Base-by-base conservation (phyloP, 495 filamentous ascomycete genomes). In the Xylaria grammica region DNA sequence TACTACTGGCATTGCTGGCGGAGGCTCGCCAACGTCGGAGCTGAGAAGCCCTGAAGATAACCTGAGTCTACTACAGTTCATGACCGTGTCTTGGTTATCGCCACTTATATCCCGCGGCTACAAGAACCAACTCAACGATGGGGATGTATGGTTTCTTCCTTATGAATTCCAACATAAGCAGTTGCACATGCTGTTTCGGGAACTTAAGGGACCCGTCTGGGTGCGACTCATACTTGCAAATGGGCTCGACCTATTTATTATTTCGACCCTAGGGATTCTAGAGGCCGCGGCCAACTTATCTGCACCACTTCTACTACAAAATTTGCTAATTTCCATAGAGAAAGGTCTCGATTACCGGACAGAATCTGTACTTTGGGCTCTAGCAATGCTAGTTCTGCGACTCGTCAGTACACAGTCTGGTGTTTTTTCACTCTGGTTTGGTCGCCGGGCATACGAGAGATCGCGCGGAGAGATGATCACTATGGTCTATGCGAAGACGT, bases 381-480 rank as follows among this genome's bases (percentile, higher is more conserved):
- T 84, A 0, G 60, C 91, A n/a, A 84, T 83, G 3, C 72, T 94
- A 0, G 59, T 84, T 1, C 72, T 87, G 5, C 82, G 89, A 13
- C 74, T 94, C 3, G 75, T 90, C 30, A 81, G 81, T 38, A 77
- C 82, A 1, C 92, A 96, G 59, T 86, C 85, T 0, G 84, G 82
- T 10, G 87, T 93, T 0, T 84, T 94, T 63, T 85, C 73, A 51
- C 75, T 93, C 0, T 94, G 92, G 91, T 93, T 87, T 68, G 83
- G 85, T 56, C 82, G 92, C 52, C 84, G 91, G 40, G 83, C 82
- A 61, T 96, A 94, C 67, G 92, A 96, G 69, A 80, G 91, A 53
- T 90, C 89, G 5, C 79, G 92, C 46, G 92, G 92, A 9, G 91
- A 94, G 71, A 87, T 94, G 87, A 89, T 96, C 53, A 94, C 91